Evolutionary conservation across 108 stramenopile species (phyloP), one percentile per base, ranked within the genome.

Genomic region (Mediolabrus comicus): DNA sequence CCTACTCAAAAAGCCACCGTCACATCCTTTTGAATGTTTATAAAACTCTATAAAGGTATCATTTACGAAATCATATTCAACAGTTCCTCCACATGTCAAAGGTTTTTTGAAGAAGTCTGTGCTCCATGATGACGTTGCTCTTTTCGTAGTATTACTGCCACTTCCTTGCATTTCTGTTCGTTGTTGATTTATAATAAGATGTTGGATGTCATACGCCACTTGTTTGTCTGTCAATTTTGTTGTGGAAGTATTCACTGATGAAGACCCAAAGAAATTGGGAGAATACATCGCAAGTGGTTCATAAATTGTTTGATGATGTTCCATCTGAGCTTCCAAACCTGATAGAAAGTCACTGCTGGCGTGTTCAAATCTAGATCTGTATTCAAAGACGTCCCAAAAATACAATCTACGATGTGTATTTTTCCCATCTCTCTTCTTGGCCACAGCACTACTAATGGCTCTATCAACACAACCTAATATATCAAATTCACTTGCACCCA

Each of bases 301-400:
- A 53, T 78, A 78, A 11, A 62, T 10, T 22, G 33, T 24, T 24
- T 78, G 77, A 56, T 78, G 77, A 13, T 59, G 63, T 12, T 66
- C 64, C 77, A 78, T 78, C 52, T 78, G 77, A 25, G 17, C 39
- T 55, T 71, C 69, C 69, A 78, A 62, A 3, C 77, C 59, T 24
- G 4, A 0, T 55, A 29, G 62, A 41, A 78, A 67, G 8, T 52
- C 32, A 22, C 29, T 28, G 41, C 67, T 59, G n/a, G 41, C 35
- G 1, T 57, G 36, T 31, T 61, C 64, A 38, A 41, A 54, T 36
- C 53, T 46, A 27, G 77, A 78, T 71, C 65, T 53, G 49, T 78
- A 65, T 14, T 59, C 28, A 39, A 78, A 78, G 12, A 67, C 64
- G 54, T 78, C 77, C 77, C 77, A 78, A 59, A 78, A 78, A 30